Conservation (phyloP, 805 yeast species). For the Yamadazyma scolyti region DNA sequence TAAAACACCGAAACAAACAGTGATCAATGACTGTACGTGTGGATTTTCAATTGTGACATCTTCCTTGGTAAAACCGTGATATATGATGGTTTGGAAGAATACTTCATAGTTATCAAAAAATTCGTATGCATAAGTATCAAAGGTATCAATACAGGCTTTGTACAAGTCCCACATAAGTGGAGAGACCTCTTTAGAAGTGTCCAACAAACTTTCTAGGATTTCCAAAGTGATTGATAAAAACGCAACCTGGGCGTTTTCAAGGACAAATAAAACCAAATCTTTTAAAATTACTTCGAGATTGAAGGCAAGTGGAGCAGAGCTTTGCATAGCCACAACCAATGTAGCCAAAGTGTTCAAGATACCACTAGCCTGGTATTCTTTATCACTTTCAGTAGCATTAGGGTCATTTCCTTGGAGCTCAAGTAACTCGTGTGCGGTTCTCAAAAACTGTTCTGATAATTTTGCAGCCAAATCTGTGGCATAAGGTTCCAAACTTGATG, state of each 20-base stretch:
- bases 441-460: slow-evolving; percentile 70
- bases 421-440: slow-evolving; percentile 57
- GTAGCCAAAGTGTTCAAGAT: slow-evolving; percentile 40
- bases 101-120: slow-evolving; percentile 54
- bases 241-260: slow-evolving; percentile 37
- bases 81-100: slow-evolving; percentile 53
- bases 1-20: slow-evolving; percentile 32
- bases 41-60: slow-evolving; percentile 34
- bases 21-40: slow-evolving; percentile 34
- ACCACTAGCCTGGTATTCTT: slow-evolving; percentile 43
- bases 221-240: slow-evolving; percentile 38
- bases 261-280: slow-evolving; percentile 30
- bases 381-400: slow-evolving; percentile 26
- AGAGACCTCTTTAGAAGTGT: slow-evolving; percentile 50
- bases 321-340: slow-evolving; percentile 39
- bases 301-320: slow-evolving; percentile 34
- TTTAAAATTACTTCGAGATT: slow-evolving; percentile 30
- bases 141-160: slow-evolving; percentile 46
- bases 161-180: slow-evolving; percentile 53
- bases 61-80: slow-evolving; percentile 44
- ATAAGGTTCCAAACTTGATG: slow-evolving; percentile 39
- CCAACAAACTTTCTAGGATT: slow-evolving; percentile 49
- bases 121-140: slow-evolving; percentile 58
- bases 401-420: slow-evolving; percentile 16
- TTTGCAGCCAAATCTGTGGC: slow-evolving; percentile 42